Conservation (phyloP, 139 green algal species). For the Gonium pectorale region DNA sequence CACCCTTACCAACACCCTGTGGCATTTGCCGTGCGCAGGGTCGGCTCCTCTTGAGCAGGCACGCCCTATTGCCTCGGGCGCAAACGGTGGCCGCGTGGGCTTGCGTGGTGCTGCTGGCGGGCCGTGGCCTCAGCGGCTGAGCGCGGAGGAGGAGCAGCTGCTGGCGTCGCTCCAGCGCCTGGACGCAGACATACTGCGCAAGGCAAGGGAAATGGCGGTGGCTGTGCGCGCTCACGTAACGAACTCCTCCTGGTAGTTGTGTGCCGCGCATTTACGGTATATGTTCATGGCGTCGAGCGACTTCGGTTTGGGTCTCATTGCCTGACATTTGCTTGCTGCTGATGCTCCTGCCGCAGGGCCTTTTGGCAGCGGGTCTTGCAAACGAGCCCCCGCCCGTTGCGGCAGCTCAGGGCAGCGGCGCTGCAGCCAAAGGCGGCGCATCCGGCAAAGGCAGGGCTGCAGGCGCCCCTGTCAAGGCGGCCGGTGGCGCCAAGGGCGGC, state of each 20-base stretch:
- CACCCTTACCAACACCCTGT: no score
- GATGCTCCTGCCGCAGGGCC: no score
- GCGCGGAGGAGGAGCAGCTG: conserved; percentile 55
- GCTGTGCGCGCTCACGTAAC: neutral
- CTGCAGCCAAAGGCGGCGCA: neutral
- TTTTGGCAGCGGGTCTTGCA: conserved; percentile 37
- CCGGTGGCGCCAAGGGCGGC: neutral
- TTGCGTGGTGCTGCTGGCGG: no score
- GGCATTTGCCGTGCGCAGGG: neutral
- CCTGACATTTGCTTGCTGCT: no score
- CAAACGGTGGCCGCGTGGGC: no score
- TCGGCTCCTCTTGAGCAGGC: conserved; percentile 33
- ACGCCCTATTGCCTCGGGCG: no score
- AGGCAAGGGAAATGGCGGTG: neutral
- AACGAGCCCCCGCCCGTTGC: neutral
- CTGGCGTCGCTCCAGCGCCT: conserved; percentile 56
- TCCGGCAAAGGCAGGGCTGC: neutral
- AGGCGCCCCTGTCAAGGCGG: neutral
- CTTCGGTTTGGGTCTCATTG: no score
- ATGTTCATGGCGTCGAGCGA: no score
- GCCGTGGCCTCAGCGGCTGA: conserved; percentile 36
- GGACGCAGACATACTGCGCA: conserved; percentile 48
- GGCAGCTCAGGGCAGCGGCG: no score
- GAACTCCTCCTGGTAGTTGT: neutral
- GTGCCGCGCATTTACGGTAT: no score